Base-by-base conservation (phyloP, 371 early-diverging fungal genomes). In the Amoeboaphelidium protococcarum region DNA sequence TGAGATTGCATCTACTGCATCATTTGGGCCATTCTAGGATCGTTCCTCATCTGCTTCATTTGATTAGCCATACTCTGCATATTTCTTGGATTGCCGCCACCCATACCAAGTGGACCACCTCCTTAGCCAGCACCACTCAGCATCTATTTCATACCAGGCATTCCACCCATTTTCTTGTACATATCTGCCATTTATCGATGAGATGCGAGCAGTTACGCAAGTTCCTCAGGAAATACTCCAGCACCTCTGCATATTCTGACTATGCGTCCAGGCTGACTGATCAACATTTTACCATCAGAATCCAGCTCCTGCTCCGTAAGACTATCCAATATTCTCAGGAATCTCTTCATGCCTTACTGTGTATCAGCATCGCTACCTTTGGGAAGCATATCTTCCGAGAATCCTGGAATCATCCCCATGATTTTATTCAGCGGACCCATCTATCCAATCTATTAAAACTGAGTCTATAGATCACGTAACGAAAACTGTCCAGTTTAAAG, bases 321-420 rank as follows among this genome's bases (percentile, higher is more conserved):
- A 53, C 85, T 84, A 59, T 97, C 96, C 73, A 99, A 84, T 55
- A 97, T 82, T 55, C 80, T 80, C 72, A 89, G 81, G 67, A 91
- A 80, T 27, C 74, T 69, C 59, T 80, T 82, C 53, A 90, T 65
- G 22, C 73, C 68, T 25, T 71, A 75, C 24, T 73, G 66, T 41
- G 89, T 82, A 48, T 81, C 77, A 46, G 79, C 71, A 48, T 80
- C 78, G 1, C 71, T 60, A 13, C 75, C 74, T 46, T 79, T 52
- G 45, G 56, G 66, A 54, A 91, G 57, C 62, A 89, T 68, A 44
- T 90, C 81, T 20, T 73, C 71, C 19, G 85, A 77, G 66, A 88
- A 74, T 21, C 98, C 98, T 12, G 99, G 99, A 62, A 98, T 79
- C 85, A 89, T 88, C 42, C 87, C 82, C 78, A 96, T 79, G 52